Evolutionary conservation across 495 filamentous ascomycete genomes (phyloP), one percentile per base, ranked within the genome.

Genomic region (Jackrogersella multiformis): DNA sequence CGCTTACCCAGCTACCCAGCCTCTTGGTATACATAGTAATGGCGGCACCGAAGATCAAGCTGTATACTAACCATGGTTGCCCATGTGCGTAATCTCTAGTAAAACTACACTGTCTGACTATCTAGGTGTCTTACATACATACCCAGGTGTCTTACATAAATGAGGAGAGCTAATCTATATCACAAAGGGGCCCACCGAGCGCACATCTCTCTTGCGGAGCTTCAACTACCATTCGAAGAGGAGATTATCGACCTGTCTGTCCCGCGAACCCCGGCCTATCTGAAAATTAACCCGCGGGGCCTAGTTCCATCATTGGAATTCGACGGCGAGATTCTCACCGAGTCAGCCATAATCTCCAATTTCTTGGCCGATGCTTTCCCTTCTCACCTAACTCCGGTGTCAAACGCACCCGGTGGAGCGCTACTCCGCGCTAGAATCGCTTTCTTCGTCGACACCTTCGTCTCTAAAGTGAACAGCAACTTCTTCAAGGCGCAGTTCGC

Each of bases 211-310:
- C 85, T 96, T 23, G 82, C 84, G 21, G 91, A 93, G 73, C 84
- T 93, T 10, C 83, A 85, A 24, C 72, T 96, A 16, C 84, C 88
- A 0, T 95, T 87, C 66, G 87, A 94, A 64, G 90, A 94, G 68
- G 90, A 93, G 68, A 88, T 86, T 54, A 93, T 97, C 73, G 89
- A 93, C 73, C 82, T 97, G 44, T 70, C 76, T 66, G 83, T 69
- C 3, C 93, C 93, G 0, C 88, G 92, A 8, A 90, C 91, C 49
- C 80, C 86, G n/a, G 93, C 91, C 84, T 96, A 96, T 75, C 85
- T 96, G 3, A 82, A 90, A 48, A 80, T 97, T 74, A 97, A 96
- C 79, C 93, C 92, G 71, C 87, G 91, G 44, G 93, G 93, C 24
- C 84, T 93, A 13, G 92, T 97, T 36, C 93, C 93, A 23, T 79